These are phyloP conservation scores for Aquilaria agallochum DNA, from an alignment of 441 rosid genomes.

Conservation along the genomic window DNA sequence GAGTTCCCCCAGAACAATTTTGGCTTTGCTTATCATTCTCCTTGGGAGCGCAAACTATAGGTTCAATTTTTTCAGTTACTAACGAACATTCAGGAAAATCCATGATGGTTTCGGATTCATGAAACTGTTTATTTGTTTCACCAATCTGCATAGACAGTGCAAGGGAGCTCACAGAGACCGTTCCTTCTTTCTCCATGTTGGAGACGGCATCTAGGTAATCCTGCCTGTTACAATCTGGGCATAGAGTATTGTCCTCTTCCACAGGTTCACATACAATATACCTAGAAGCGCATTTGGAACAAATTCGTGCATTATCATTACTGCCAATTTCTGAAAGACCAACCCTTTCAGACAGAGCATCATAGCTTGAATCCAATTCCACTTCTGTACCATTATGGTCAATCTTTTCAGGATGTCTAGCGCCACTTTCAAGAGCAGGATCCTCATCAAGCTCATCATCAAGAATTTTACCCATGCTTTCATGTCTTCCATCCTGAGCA, in stretches of 20 bases:
- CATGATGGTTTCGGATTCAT: slow-evolving; percentile 26
- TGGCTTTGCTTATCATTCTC: slow-evolving; percentile 34
- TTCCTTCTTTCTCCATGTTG: slow-evolving; percentile 27
- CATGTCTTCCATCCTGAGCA: slow-evolving; percentile 32
- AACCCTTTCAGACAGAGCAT: slow-evolving; percentile 30
- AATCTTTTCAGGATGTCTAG: slow-evolving; percentile 40
- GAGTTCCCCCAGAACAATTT: slow-evolving; percentile 31
- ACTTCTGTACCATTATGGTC: slow-evolving; percentile 29
- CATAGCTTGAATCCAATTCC: slow-evolving; percentile 44
- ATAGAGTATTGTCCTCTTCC: slow-evolving; percentile 45
- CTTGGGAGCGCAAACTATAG: slow-evolving; percentile 25
- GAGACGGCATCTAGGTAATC: slow-evolving; percentile 21
- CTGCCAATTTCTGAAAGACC: slow-evolving; percentile 42
- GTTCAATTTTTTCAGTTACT: slow-evolving; percentile 32
- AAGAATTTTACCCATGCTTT: slow-evolving; percentile 36
- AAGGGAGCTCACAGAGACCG: slow-evolving; percentile 25
- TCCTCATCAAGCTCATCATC: slow-evolving; percentile 37
- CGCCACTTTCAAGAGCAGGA: slow-evolving; percentile 30
- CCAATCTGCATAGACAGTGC: slow-evolving; percentile 22
- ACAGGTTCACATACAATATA: slow-evolving; percentile 36
- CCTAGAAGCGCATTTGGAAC: slow-evolving; percentile 60
- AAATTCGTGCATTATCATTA: slow-evolving; percentile 42
- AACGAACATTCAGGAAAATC: slow-evolving; percentile 26
- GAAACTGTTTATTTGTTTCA: slow-evolving; percentile 28
- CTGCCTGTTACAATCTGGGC: slow-evolving; percentile 68